phyloP scores from a whole-genome alignment of 768 basidiomycete genomes.

The Naganishia randhawae region DNA sequence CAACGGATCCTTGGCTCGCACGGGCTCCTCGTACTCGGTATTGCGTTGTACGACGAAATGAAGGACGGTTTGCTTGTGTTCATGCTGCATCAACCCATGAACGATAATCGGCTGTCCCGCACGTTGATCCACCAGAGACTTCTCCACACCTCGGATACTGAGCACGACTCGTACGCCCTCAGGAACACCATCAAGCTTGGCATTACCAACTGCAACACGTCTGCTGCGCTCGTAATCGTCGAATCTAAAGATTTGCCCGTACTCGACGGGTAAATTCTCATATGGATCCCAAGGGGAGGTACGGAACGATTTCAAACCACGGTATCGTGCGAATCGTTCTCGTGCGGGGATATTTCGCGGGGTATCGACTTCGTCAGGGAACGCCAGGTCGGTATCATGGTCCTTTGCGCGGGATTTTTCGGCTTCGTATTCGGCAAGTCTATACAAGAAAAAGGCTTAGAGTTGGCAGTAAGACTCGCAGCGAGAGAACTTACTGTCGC shows the following conservation, averaged over 20 bases:
- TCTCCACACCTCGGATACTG: constrained; percentile 70
- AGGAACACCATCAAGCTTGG: constrained; percentile 60
- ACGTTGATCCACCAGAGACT: constrained; percentile 54
- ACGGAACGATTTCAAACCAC: constrained; percentile 84
- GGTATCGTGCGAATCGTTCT: constrained; percentile 81
- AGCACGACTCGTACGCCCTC: constrained; percentile 81
- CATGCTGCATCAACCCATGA: constrained; percentile 84
- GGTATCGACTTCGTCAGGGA: constrained; percentile 95
- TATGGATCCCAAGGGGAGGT: constrained; percentile 98
- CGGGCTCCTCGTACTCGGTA: constrained; percentile 83
- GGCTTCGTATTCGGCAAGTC: constrained; percentile 62
- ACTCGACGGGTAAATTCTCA: constrained; percentile 90
- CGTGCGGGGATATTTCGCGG: constrained; percentile 76
- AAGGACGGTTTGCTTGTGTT: constrained; percentile 88
- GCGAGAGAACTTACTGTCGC: constrained; percentile 62
- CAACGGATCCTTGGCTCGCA: constrained; percentile 89
- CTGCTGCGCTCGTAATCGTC: constrained; percentile 85
- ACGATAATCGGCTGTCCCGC: constrained; percentile 60
- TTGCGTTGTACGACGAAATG: constrained; percentile 92
- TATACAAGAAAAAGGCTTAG: constrained; percentile 42
- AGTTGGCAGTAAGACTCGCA: background rate
- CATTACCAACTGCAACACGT: constrained; percentile 60
- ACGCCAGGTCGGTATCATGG: constrained; percentile 61
- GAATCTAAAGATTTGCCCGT: constrained; percentile 92
- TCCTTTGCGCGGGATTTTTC: constrained; percentile 49